These are phyloP conservation scores for Poronia punctata DNA, from an alignment of 495 filamentous ascomycete species.

Conservation along the genomic window DNA sequence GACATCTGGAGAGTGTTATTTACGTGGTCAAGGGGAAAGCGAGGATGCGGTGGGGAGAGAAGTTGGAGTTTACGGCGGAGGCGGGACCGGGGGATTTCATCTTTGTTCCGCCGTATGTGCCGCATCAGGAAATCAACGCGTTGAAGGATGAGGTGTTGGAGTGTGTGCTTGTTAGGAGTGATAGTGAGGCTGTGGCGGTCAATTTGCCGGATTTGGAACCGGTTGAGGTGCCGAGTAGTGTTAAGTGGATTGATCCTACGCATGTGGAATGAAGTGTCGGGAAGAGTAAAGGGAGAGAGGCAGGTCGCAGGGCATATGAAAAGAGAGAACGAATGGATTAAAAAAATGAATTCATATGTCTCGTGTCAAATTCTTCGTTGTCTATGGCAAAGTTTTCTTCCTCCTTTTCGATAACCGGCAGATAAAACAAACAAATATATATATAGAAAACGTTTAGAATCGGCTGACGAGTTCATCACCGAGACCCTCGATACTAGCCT, in stretches of 20 bases:
- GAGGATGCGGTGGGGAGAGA: conserved; percentile 34
- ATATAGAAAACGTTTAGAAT: too few species aligned
- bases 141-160: conserved; percentile 26
- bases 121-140: conserved; percentile 37
- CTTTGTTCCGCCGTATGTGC: conserved; percentile 31
- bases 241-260: conserved; percentile 35
- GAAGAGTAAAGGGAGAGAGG: not conserved
- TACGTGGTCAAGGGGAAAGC: conserved; percentile 32
- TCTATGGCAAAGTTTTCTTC: too few species aligned
- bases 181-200: conserved; percentile 29
- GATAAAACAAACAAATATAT: too few species aligned
- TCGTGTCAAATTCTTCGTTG: too few species aligned
- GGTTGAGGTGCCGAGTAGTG: conserved; percentile 27
- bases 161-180: conserved; percentile 32
- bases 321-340: too few species aligned
- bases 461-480: conserved; percentile 36
- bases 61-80: conserved; percentile 31
- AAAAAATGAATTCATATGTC: too few species aligned
- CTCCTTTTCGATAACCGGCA: too few species aligned
- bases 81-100: conserved; percentile 37
- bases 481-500: conserved; percentile 39
- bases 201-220: conserved; percentile 31
- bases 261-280: conserved; percentile 12
- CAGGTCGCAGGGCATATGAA: too few species aligned
- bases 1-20: conserved; percentile 32